Conservation (phyloP, 176 grass and related monocot species). For the Elymus sibiricus region DNA sequence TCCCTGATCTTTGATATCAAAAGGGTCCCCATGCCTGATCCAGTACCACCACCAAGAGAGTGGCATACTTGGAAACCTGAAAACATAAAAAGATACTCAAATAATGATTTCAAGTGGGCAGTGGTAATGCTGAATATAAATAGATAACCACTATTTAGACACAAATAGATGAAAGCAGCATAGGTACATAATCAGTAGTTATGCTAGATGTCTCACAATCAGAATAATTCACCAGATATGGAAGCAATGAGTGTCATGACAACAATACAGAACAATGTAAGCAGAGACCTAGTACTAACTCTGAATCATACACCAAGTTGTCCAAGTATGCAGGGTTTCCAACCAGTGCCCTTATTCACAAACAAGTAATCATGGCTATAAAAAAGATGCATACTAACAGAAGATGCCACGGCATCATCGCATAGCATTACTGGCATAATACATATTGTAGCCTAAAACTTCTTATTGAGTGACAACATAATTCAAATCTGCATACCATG, state of each 20-base stretch:
- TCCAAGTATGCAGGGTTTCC: neutral
- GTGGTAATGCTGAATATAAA: neutral
- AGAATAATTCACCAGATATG: neutral
- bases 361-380: neutral
- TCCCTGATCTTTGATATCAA: slow-evolving; percentile 58
- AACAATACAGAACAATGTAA: neutral
- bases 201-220: neutral
- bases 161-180: neutral
- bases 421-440: neutral
- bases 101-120: neutral
- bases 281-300: neutral
- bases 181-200: neutral
- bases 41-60: slow-evolving; percentile 55
- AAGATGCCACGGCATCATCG: no score
- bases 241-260: neutral
- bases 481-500: neutral
- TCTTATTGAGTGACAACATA: neutral
- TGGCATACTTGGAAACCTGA: slow-evolving; percentile 64
- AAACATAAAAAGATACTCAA: neutral
- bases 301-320: neutral
- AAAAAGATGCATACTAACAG: no score
- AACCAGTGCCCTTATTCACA: neutral
- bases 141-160: neutral
- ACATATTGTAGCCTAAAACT: neutral
- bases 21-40: slow-evolving; percentile 57